Conservation (phyloP, 257 asterid species). For the Nicotiana attenuata region DNA sequence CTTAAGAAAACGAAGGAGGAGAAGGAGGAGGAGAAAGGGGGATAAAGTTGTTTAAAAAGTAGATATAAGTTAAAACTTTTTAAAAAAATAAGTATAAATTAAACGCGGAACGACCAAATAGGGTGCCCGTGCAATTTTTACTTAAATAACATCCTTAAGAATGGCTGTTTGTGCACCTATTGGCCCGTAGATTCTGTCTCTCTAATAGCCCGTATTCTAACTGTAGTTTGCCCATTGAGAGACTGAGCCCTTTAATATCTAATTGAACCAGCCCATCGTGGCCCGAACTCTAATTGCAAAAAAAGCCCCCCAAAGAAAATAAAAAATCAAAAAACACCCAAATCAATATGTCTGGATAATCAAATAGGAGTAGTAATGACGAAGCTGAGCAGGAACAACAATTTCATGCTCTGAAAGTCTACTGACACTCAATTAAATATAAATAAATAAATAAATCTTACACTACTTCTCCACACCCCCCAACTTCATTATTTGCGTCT, state of each 20-base stretch:
- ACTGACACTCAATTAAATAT: conserved; percentile 1
- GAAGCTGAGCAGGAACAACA: conserved; percentile 3
- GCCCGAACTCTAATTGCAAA: background rate
- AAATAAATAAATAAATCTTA: background rate
- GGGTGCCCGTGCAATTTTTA: too few relatives aligned
- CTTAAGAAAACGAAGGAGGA: too few relatives aligned
- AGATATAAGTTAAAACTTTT: too few relatives aligned
- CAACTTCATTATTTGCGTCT: background rate
- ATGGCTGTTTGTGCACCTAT: too few relatives aligned
- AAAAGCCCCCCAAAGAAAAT: background rate
- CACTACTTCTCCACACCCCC: background rate
- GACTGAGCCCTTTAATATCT: background rate
- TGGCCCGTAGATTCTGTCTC: background rate
- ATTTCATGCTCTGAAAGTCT: conserved; percentile 9
- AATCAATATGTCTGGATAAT: background rate
- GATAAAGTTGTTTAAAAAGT: too few relatives aligned
- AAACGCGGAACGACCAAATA: too few relatives aligned
- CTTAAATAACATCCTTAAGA: too few relatives aligned
- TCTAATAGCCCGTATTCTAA: background rate
- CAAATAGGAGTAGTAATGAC: background rate
- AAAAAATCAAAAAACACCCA: background rate
- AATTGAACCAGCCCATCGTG: background rate
- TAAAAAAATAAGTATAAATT: too few relatives aligned
- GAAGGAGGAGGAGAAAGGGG: too few relatives aligned
- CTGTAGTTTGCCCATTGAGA: background rate